phyloP scores from a whole-genome alignment of 2,329 filamentous ascomycete genomes.

The Cladosporium oxysporum region DNA sequence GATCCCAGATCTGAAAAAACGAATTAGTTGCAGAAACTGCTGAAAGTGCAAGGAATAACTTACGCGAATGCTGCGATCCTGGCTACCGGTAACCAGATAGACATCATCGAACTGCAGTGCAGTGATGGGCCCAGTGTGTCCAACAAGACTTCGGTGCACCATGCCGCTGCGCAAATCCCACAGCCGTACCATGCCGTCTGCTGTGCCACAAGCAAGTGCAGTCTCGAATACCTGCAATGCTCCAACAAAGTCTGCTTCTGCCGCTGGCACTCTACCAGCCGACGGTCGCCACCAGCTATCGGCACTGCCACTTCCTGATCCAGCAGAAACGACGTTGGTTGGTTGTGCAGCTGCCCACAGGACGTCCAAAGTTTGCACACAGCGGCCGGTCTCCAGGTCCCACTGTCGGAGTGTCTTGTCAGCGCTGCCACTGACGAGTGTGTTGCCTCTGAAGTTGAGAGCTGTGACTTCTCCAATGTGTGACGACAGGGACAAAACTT shows the following conservation, averaged over 20 bases:
- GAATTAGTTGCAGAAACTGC: conserved; percentile 30
- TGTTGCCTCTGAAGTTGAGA: conserved; percentile 84
- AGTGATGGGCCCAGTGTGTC: conserved; percentile 92
- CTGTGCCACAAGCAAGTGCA: conserved; percentile 91
- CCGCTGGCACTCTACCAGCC: conserved; percentile 57
- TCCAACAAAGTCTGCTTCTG: conserved; percentile 86
- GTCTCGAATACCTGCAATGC: conserved; percentile 95
- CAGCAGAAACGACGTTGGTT: conserved; percentile 55
- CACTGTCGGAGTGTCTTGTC: conserved; percentile 98
- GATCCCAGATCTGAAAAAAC: conserved; percentile 85
- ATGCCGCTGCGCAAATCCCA: conserved; percentile 97
- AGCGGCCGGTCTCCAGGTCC: conserved; percentile 96
- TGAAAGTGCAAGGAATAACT: conserved; percentile 40
- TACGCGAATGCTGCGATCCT: conserved; percentile 91
- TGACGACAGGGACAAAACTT: conserved; percentile 81
- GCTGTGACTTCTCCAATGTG: conserved; percentile 95
- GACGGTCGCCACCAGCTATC: conserved; percentile 69
- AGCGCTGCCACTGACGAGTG: conserved; percentile 89
- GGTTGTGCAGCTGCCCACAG: conserved; percentile 97
- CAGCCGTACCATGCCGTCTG: conserved; percentile 92
- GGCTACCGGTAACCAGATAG: conserved; percentile 88
- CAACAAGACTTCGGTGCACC: conserved; percentile 93
- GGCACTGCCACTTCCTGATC: conserved; percentile 28
- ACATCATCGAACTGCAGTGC: conserved; percentile 95
- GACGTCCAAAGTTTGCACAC: conserved; percentile 94